Evolutionary conservation across 2,329 filamentous ascomycete species (phyloP).

Genomic region (Daldinia sp.): DNA sequence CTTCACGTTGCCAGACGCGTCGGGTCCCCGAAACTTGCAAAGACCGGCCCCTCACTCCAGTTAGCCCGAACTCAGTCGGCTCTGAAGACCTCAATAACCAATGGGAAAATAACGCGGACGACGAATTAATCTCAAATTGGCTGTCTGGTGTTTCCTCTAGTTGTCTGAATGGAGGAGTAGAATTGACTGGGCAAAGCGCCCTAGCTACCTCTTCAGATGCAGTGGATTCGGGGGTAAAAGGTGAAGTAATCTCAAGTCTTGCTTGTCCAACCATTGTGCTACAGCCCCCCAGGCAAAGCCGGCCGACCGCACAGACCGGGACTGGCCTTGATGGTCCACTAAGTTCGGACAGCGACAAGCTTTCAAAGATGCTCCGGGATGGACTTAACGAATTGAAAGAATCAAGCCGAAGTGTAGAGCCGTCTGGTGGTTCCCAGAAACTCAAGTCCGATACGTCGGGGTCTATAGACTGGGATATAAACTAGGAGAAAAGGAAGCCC

Average conservation of each 20-base stretch:
- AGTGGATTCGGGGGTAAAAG: not conserved
- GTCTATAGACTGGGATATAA: conserved; percentile 43
- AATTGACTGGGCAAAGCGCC: not conserved
- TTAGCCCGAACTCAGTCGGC: conserved; percentile 30
- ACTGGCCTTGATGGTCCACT: conserved; percentile 42
- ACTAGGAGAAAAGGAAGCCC: conserved; percentile 40
- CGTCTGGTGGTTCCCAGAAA: conserved; percentile 23
- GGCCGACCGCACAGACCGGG: conserved; percentile 15
- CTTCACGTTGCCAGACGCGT: conserved; percentile 20
- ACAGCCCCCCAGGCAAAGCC: conserved; percentile 13
- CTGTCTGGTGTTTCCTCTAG: conserved; percentile 20
- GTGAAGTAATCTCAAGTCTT: not conserved
- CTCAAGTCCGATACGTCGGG: conserved; percentile 31
- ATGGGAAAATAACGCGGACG: conserved; percentile 18
- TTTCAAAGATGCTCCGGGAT: conserved; percentile 26
- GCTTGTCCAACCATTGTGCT: conserved; percentile 16
- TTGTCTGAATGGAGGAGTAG: not conserved
- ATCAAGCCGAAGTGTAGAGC: conserved; percentile 24
- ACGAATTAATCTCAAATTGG: conserved; percentile 33
- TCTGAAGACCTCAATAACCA: conserved; percentile 15
- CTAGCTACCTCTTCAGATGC: not conserved
- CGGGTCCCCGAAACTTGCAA: conserved; percentile 29
- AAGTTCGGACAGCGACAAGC: conserved; percentile 35
- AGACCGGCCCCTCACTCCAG: conserved; percentile 25
- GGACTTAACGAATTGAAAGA: conserved; percentile 22